Conservation (phyloP, 2,329 filamentous ascomycete species). For the Fusarium illudens region DNA sequence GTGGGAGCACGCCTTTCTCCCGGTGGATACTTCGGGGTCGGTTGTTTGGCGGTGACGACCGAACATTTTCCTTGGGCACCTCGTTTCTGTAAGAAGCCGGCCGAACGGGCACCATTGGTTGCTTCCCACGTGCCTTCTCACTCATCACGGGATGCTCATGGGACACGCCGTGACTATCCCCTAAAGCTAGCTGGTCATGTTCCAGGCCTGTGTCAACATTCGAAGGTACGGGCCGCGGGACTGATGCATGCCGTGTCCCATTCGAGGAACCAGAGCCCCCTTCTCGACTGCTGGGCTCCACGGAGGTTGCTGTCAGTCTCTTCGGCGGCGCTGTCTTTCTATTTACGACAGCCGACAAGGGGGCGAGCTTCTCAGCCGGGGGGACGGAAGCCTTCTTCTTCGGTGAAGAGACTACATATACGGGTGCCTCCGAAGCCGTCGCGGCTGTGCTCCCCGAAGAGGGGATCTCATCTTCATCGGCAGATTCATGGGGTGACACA, state of each 20-base stretch:
- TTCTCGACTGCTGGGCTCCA: slow-evolving; percentile 45
- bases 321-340: slow-evolving; percentile 57
- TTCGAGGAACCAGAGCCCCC: slow-evolving; percentile 31
- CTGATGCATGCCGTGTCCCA: slow-evolving; percentile 36
- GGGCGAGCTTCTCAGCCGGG: slow-evolving; percentile 53
- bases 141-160: slow-evolving; percentile 43
- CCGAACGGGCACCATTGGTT: slow-evolving; percentile 45
- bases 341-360: slow-evolving; percentile 54
- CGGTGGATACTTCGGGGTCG: slow-evolving; percentile 21
- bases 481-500: slow-evolving; percentile 61
- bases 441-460: slow-evolving; percentile 53
- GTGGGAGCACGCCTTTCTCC: slow-evolving; percentile 26
- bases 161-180: slow-evolving; percentile 7
- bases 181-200: not conserved
- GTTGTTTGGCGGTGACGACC: slow-evolving; percentile 7
- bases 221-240: slow-evolving; percentile 39
- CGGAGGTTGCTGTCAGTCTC: slow-evolving; percentile 47
- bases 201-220: slow-evolving; percentile 40
- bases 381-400: slow-evolving; percentile 41
- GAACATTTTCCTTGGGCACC: slow-evolving; percentile 8
- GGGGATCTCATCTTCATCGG: slow-evolving; percentile 53
- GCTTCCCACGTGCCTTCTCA: slow-evolving; percentile 60
- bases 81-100: slow-evolving; percentile 25
- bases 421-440: slow-evolving; percentile 44
- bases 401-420: slow-evolving; percentile 39